Conservation (phyloP, 2,329 filamentous ascomycete species). For the Zalaria sp. region DNA sequence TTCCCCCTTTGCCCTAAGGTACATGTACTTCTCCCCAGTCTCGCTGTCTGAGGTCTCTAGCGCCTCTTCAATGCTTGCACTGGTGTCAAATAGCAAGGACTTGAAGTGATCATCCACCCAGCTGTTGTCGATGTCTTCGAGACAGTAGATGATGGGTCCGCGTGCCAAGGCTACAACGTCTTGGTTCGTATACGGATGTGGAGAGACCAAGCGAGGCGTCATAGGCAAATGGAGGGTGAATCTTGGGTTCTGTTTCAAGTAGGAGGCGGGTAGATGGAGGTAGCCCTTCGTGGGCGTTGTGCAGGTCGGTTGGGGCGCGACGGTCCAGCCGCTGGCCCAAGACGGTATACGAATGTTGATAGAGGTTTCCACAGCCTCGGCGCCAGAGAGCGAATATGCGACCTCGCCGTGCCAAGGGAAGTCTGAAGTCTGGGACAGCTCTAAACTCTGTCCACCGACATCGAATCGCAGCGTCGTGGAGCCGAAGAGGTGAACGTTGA, state of each 20-base stretch:
- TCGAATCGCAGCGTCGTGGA: slow-evolving; percentile 31
- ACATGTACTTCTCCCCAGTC: neutral
- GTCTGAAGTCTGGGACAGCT: slow-evolving; percentile 35
- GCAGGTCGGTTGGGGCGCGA: slow-evolving; percentile 21
- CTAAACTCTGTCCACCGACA: slow-evolving; percentile 20
- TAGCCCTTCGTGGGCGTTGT: slow-evolving; percentile 34
- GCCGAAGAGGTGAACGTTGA: slow-evolving; percentile 45
- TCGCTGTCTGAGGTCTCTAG: neutral
- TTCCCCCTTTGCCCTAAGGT: neutral
- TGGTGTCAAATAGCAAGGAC: neutral
- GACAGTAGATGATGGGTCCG: slow-evolving; percentile 46
- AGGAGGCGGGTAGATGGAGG: slow-evolving; percentile 29
- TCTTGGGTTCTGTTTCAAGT: slow-evolving; percentile 21
- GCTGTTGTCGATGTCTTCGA: slow-evolving; percentile 43
- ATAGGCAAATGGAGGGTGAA: slow-evolving; percentile 36
- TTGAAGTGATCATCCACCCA: slow-evolving; percentile 45
- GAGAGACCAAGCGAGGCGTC: slow-evolving; percentile 32
- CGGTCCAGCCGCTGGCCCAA: slow-evolving; percentile 28
- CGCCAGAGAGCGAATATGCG: slow-evolving; percentile 27
- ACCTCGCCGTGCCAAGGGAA: slow-evolving; percentile 46
- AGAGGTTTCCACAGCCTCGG: slow-evolving; percentile 19
- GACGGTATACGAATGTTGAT: slow-evolving; percentile 40
- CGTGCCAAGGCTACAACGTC: slow-evolving; percentile 39
- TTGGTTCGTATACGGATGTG: slow-evolving; percentile 44
- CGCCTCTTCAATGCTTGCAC: neutral